Conservation (phyloP, 345 rosid genomes). For the Syzygium grande region DNA sequence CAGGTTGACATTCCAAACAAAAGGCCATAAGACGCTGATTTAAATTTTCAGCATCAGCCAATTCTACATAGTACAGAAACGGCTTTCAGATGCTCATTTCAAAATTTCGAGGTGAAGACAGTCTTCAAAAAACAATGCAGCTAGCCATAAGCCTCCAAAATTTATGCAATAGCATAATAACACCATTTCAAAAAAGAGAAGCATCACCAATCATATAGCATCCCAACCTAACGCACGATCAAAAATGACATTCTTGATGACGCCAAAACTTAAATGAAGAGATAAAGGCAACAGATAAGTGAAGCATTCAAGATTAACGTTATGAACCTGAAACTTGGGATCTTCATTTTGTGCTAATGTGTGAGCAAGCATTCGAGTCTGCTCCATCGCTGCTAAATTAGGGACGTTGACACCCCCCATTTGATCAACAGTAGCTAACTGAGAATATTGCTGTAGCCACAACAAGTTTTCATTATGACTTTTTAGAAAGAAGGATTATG, state of each 20-base stretch:
- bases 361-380: conserved; percentile 91
- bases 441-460: conserved; percentile 54
- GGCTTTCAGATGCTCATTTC: neutral
- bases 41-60: neutral
- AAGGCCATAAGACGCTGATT: neutral
- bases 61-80: neutral
- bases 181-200: neutral
- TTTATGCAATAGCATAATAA: neutral
- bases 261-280: neutral
- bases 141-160: neutral
- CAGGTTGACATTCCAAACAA: neutral
- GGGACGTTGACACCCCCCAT: conserved; percentile 55
- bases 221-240: neutral
- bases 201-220: neutral
- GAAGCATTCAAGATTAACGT: neutral
- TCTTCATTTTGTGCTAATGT: conserved; percentile 82
- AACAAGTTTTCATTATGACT: neutral
- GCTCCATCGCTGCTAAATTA: conserved; percentile 88
- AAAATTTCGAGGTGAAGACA: neutral
- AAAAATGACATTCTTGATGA: neutral
- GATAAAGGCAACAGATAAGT: neutral
- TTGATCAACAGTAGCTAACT: conserved; percentile 49
- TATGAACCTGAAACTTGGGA: conserved; percentile 90
- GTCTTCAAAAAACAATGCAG: neutral
- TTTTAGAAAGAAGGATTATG: neutral